Evolutionary conservation across 78 protist genomes (phyloP), one percentile per base, ranked within the genome.

Genomic region (Dictyostelium capitatum): DNA sequence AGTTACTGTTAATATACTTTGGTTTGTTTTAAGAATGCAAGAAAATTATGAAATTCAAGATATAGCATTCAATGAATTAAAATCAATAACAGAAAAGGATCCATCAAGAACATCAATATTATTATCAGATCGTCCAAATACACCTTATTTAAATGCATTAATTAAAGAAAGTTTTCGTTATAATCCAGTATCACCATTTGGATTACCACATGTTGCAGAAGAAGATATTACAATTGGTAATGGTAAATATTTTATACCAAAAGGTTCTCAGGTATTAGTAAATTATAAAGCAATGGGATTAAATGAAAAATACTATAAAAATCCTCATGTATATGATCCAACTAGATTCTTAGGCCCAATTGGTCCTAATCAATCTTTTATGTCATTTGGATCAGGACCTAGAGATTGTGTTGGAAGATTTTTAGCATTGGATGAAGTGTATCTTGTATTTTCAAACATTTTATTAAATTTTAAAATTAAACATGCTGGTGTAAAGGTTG

Each of bases 1-100:
- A 14, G 56, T 46, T 83, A 23, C 74, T 19, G n/a, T 9, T 23
- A 53, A 69, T 28, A 17, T 83, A 6, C 37, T 28, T 41, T 83
- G 69, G 79, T 72, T 83, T 50, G 5, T 54, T 1, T 11, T 83
- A 14, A n/a, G 11, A 20, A 83, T 83, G 90, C 8, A 11, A 3
- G 72, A 83, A 12, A 30, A 83, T 54, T 48, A 43, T 72, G 90
- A 83, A 1, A 23, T 69, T 43, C 90, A 83, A 56, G 90, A 83
- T 72, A 72, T 72, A 3, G 28, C 23, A 2, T 41, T 1, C 7
- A 9, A 4, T 3, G 90, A 83, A 54, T 23, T 81, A 25, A 11
- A 6, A 10, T 10, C 10, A 12, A 6, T 32, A 17, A 43, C 1
- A 0, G 69, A 19, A 59, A 19, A 59, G 1, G 23, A 19, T 17